Evolutionary conservation across 1,284 basidiomycete species (phyloP).

Genomic region (Ceratobasidium sp.): DNA sequence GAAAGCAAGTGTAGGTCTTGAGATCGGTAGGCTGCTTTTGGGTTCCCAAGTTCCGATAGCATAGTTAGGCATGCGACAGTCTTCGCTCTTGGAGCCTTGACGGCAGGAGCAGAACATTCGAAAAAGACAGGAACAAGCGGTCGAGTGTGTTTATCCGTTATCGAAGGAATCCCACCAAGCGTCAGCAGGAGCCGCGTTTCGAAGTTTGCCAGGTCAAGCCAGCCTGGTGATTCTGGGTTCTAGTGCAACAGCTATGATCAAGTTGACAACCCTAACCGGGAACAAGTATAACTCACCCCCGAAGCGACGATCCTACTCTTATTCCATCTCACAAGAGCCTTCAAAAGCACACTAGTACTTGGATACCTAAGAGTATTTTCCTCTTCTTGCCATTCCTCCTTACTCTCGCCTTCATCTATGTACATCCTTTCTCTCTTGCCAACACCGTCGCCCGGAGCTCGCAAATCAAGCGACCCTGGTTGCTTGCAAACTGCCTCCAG

Average conservation of each 20-base stretch:
- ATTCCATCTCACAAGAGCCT: not conserved
- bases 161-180: constrained; percentile 67
- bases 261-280: not conserved
- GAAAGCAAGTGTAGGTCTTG: constrained; percentile 68
- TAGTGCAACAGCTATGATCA: constrained; percentile 46
- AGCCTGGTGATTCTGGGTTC: constrained; percentile 66
- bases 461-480: not conserved
- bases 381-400: constrained; percentile 64
- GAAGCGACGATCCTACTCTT: not conserved
- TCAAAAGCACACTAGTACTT: not conserved
- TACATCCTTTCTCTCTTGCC: constrained; percentile 47
- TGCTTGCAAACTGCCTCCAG: constrained; percentile 52
- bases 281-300: constrained; percentile 11
- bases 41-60: constrained; percentile 90
- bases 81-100: constrained; percentile 61
- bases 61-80: constrained; percentile 82
- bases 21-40: constrained; percentile 81
- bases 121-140: constrained; percentile 83
- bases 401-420: constrained; percentile 45
- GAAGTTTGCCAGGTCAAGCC: constrained; percentile 78
- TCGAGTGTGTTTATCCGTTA: constrained; percentile 87
- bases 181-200: constrained; percentile 79
- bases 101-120: constrained; percentile 56
- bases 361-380: constrained; percentile 73
- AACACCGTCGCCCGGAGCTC: constrained; percentile 41